phyloP scores from a whole-genome alignment of 768 basidiomycete species.

The Galerina sulciceps region DNA sequence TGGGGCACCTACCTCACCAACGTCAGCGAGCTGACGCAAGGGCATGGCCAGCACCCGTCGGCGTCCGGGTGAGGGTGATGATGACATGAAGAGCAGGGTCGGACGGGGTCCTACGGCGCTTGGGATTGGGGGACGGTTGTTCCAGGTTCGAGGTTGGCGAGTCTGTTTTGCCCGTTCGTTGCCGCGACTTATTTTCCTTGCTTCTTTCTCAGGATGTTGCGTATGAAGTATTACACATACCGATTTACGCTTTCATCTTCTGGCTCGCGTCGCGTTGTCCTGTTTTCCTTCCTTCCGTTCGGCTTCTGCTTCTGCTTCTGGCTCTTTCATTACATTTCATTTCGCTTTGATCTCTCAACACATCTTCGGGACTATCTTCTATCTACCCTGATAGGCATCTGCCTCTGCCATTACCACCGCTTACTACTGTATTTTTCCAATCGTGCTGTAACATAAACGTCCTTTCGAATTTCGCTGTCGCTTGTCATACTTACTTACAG shows the following conservation, averaged over 20 bases:
- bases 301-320: background rate
- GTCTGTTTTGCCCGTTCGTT: background rate
- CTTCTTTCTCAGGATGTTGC: background rate
- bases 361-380: too few relatives aligned
- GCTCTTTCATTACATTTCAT: too few relatives aligned
- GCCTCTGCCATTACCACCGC: too few relatives aligned
- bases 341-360: too few relatives aligned
- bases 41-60: slow-evolving; percentile 12
- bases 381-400: too few relatives aligned
- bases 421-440: too few relatives aligned
- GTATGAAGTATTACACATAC: background rate
- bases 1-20: slow-evolving; percentile 49
- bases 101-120: background rate
- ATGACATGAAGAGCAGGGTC: background rate
- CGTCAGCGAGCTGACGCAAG: slow-evolving; percentile 39
- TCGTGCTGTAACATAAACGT: too few relatives aligned
- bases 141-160: background rate
- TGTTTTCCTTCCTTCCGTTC: background rate
- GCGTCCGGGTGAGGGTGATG: background rate
- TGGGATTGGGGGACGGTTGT: background rate
- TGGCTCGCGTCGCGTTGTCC: background rate
- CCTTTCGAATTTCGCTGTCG: too few relatives aligned
- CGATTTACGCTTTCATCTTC: background rate
- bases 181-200: background rate
- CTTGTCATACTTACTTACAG: too few relatives aligned